phyloP scores from a whole-genome alignment of 1,284 basidiomycete genomes.

The Ustilago bromivora region DNA sequence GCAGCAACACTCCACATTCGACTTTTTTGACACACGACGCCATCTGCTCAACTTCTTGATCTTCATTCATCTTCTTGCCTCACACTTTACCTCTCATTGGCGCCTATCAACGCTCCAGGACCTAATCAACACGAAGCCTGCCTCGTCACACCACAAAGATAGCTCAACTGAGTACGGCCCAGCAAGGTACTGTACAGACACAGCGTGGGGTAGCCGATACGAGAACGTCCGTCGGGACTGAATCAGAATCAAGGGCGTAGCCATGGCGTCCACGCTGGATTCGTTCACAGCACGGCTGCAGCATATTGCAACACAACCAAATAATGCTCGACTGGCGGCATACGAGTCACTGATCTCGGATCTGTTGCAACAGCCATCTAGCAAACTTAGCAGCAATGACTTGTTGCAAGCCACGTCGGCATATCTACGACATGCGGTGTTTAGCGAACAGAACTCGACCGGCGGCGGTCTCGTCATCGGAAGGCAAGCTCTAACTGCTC shows the following conservation, averaged over 20 bases:
- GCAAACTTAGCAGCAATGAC: slow-evolving; percentile 20
- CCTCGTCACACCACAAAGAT: neutral
- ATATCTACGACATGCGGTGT: slow-evolving; percentile 81
- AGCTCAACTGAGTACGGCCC: neutral
- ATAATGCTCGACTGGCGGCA: slow-evolving; percentile 24
- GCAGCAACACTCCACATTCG: slow-evolving; percentile 8
- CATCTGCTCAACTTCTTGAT: neutral
- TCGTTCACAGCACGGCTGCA: slow-evolving; percentile 31
- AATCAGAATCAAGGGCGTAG: neutral
- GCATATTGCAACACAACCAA: slow-evolving; percentile 41
- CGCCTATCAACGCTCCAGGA: neutral
- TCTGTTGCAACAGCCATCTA: slow-evolving; percentile 27
- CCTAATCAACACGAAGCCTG: neutral
- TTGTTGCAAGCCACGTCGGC: slow-evolving; percentile 56
- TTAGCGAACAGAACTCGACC: slow-evolving; percentile 75
- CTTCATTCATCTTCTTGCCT: neutral
- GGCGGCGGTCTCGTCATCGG: slow-evolving; percentile 82
- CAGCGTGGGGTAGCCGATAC: neutral
- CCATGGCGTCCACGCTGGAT: slow-evolving; percentile 26
- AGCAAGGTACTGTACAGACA: neutral
- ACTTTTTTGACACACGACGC: neutral
- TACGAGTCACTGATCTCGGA: slow-evolving; percentile 35
- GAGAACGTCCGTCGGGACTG: neutral
- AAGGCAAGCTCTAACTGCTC: slow-evolving; percentile 83
- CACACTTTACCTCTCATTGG: neutral